These are phyloP conservation scores for Marasmius fiardii DNA, from an alignment of 1,284 basidiomycete species.

Conservation along the genomic window DNA sequence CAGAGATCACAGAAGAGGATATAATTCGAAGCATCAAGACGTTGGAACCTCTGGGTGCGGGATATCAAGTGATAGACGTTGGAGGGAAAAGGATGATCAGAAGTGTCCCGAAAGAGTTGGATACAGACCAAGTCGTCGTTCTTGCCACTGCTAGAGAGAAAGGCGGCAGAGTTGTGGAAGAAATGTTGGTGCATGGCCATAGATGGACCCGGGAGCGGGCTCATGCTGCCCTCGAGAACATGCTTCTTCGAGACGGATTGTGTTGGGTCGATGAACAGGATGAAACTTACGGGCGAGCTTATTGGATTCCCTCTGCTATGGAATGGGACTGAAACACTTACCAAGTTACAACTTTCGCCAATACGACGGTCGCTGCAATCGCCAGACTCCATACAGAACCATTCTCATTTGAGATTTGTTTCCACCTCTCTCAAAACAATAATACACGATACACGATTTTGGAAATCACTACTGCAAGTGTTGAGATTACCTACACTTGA, in stretches of 20 bases:
- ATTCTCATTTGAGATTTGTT: no score
- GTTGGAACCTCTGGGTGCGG: conserved; percentile 83
- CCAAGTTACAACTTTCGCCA: no score
- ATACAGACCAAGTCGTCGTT: conserved; percentile 78
- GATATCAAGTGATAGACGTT: conserved; percentile 82
- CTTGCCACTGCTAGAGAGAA: conserved; percentile 70
- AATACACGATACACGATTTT: no score
- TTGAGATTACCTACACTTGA: no score
- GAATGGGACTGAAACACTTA: conserved; percentile 70
- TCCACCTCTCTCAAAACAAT: no score
- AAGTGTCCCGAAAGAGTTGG: conserved; percentile 75
- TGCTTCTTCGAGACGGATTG: conserved; percentile 86
- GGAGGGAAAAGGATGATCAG: conserved; percentile 69
- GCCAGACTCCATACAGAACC: no score
- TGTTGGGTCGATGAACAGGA: conserved; percentile 95
- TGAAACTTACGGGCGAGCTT: conserved; percentile 55
- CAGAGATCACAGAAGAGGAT: conserved; percentile 78
- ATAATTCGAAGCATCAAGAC: conserved; percentile 84
- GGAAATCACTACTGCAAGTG: no score
- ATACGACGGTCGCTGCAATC: no score
- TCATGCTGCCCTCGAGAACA: conserved; percentile 79
- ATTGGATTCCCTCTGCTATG: conserved; percentile 85
- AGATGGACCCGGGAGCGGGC: conserved; percentile 82
- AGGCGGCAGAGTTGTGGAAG: conserved; percentile 64
- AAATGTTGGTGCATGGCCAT: conserved; percentile 50